Conservation (phyloP, 352 stramenopile species). For the Phytopythium helicoides region DNA sequence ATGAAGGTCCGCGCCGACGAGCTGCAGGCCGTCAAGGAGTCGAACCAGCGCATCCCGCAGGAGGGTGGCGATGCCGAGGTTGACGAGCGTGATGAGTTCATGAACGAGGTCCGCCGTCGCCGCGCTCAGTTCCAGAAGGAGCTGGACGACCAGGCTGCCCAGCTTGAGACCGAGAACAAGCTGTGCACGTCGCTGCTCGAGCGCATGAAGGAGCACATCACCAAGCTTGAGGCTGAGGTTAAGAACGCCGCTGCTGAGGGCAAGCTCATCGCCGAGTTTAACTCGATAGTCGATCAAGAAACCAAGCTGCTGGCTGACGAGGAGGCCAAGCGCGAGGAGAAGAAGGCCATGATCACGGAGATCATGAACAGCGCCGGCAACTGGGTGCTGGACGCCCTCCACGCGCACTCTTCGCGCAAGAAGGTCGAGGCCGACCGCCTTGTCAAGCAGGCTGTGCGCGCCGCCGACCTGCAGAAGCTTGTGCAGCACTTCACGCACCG, state of each 20-base stretch:
- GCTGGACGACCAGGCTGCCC: conserved; percentile 66
- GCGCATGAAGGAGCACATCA: conserved; percentile 84
- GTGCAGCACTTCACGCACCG: conserved; percentile 89
- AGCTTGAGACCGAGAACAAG: conserved; percentile 78
- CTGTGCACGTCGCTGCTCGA: conserved; percentile 75
- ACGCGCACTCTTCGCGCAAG: conserved; percentile 85
- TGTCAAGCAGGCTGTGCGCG: conserved; percentile 79
- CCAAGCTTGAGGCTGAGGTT: conserved; percentile 75
- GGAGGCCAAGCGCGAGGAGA: conserved; percentile 84
- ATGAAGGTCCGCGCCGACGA: conserved; percentile 82
- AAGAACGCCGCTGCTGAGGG: conserved; percentile 71
- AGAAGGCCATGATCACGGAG: conserved; percentile 84
- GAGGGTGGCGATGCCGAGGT: conserved; percentile 71
- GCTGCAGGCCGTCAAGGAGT: conserved; percentile 71
- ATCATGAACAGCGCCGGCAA: conserved; percentile 87
- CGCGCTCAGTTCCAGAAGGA: conserved; percentile 84
- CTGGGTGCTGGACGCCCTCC: conserved; percentile 81
- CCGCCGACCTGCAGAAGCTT: conserved; percentile 82
- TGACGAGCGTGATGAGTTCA: conserved; percentile 85
- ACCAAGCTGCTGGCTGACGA: conserved; percentile 78
- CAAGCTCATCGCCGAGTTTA: conserved; percentile 71
- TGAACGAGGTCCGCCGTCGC: conserved; percentile 82
- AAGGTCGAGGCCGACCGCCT: conserved; percentile 85
- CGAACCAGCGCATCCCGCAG: conserved; percentile 81
- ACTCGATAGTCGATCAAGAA: conserved; percentile 64